Evolutionary conservation across 2,329 filamentous ascomycete species (phyloP).

Genomic region (Lachnellula subtilissima): DNA sequence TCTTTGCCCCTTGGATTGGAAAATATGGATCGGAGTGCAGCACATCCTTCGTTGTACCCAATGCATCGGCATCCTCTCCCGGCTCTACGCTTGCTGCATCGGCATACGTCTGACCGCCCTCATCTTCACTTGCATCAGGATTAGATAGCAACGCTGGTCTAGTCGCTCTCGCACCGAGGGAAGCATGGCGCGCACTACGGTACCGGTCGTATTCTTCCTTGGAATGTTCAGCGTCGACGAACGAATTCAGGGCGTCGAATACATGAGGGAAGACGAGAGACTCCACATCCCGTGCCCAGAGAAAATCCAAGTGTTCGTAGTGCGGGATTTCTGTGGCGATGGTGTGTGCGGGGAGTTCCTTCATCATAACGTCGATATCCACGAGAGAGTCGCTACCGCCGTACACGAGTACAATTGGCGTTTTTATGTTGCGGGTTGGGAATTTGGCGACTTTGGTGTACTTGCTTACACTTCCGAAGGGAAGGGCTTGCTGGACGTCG

Average conservation of each 20-base stretch:
- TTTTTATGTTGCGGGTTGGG: slow-evolving; percentile 94
- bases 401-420: slow-evolving; percentile 88
- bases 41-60: slow-evolving; percentile 1
- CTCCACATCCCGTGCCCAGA: slow-evolving; percentile 87
- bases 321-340: slow-evolving; percentile 81
- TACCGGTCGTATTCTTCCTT: slow-evolving; percentile 59
- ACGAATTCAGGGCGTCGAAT: slow-evolving; percentile 78
- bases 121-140: slow-evolving; percentile 22
- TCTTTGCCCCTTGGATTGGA: slow-evolving; percentile 13
- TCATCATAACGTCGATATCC: slow-evolving; percentile 88
- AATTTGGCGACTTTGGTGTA: slow-evolving; percentile 97
- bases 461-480: slow-evolving; percentile 65
- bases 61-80: slow-evolving; percentile 9
- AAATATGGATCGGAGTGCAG: background rate
- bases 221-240: slow-evolving; percentile 53
- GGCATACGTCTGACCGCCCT: slow-evolving; percentile 17
- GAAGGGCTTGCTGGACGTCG: slow-evolving; percentile 74
- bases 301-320: slow-evolving; percentile 94
- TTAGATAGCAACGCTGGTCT: slow-evolving; percentile 9
- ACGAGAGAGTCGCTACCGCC: slow-evolving; percentile 91
- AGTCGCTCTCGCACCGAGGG: slow-evolving; percentile 16
- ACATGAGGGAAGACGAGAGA: slow-evolving; percentile 80
- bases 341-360: slow-evolving; percentile 79
- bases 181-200: slow-evolving; percentile 26
- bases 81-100: slow-evolving; percentile 8